Percentiles rank a stretch among this genome's conserved stretches.
phyloP scores from a whole-genome alignment of 371 early-diverging fungal species.

The Dichotomocladium elegans region DNA sequence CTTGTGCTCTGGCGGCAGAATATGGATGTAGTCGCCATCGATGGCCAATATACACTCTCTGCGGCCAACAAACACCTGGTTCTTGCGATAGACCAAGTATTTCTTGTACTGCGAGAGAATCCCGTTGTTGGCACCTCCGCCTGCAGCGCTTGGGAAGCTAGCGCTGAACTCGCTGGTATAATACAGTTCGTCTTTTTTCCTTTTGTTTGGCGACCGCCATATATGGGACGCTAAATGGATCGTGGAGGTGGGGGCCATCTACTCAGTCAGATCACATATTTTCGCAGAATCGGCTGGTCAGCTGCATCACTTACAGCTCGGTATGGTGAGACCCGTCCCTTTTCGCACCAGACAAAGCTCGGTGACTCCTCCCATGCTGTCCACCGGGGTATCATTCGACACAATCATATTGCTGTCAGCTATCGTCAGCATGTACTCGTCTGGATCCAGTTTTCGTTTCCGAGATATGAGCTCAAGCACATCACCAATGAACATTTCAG shows the following conservation, averaged over 20 bases:
- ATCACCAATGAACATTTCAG: conserved; percentile 73
- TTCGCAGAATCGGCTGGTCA: not conserved
- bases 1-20: conserved; percentile 84
- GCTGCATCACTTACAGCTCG: conserved; percentile 50
- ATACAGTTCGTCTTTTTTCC: conserved; percentile 46
- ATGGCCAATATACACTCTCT: conserved; percentile 87
- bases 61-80: conserved; percentile 79
- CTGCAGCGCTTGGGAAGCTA: conserved; percentile 10
- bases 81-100: conserved; percentile 71
- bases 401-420: conserved; percentile 73
- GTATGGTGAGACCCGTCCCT: conserved; percentile 40
- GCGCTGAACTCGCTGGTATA: conserved; percentile 22
- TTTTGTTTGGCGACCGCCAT: conserved; percentile 47
- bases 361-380: conserved; percentile 55
- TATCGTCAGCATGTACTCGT: conserved; percentile 80
- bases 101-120: conserved; percentile 50
- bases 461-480: conserved; percentile 83
- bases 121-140: conserved; percentile 21
- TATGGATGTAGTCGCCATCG: conserved; percentile 90
- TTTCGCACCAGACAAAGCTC: conserved; percentile 78
- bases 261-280: not conserved
- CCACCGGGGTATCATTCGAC: conserved; percentile 72
- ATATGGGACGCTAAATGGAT: conserved; percentile 37
- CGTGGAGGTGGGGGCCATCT: not conserved
- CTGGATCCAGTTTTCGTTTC: conserved; percentile 79